Evolutionary conservation across 495 filamentous ascomycete species (phyloP).

Genomic region (Penicillium paxilli): DNA sequence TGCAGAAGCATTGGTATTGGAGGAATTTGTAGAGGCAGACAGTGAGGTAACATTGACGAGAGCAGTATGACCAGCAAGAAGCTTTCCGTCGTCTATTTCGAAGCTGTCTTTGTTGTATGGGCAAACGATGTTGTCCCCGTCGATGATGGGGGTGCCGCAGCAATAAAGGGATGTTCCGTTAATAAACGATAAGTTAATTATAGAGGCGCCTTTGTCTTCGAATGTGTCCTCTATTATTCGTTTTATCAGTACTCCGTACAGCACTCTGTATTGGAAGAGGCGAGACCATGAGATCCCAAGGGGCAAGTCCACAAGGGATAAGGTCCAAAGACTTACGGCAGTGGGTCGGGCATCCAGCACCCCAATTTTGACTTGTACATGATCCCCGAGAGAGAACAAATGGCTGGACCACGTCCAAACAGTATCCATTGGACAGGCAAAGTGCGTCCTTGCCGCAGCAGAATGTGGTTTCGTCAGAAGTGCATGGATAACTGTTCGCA

Average conservation of each 20-base stretch:
- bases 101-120: conserved; percentile 19
- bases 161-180: conserved; percentile 27
- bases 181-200: conserved; percentile 21
- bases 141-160: conserved; percentile 25
- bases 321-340: conserved; percentile 12
- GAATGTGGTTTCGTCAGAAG: conserved; percentile 9
- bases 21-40: conserved; percentile 9
- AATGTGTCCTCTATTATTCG: neutral
- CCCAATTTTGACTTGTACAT: conserved; percentile 18
- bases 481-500: conserved; percentile 8
- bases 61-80: conserved; percentile 19
- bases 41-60: conserved; percentile 19
- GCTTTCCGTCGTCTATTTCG: conserved; percentile 11
- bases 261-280: neutral
- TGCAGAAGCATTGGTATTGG: conserved; percentile 22
- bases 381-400: conserved; percentile 14
- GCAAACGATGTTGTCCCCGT: conserved; percentile 17
- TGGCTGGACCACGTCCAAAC: conserved; percentile 15
- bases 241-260: neutral
- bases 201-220: conserved; percentile 19
- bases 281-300: neutral
- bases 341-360: conserved; percentile 13
- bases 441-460: conserved; percentile 12
- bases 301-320: neutral
- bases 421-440: conserved; percentile 22